Conservation (phyloP, 495 filamentous ascomycete genomes). For the Lophium mytilinum region DNA sequence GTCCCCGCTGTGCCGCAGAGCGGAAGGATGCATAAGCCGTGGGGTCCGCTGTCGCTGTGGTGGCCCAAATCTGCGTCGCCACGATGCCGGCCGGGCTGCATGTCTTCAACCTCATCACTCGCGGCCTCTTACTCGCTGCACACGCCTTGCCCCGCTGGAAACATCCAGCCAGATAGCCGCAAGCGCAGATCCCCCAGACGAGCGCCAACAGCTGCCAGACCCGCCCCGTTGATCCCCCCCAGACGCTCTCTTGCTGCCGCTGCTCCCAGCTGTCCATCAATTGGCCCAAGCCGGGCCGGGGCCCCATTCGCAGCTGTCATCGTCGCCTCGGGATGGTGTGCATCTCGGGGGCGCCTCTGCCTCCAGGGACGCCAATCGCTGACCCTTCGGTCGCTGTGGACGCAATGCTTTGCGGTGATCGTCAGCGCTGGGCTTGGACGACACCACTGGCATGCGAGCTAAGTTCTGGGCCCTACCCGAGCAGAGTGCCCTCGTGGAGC, state of each 20-base stretch:
- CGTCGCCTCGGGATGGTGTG: neutral
- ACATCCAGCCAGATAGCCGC: neutral
- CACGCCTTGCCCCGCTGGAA: too few species aligned
- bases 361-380: neutral
- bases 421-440: neutral
- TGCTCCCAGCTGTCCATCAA: neutral
- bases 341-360: neutral
- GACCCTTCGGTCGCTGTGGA: neutral
- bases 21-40: neutral
- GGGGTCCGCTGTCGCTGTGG: neutral
- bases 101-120: neutral
- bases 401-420: neutral
- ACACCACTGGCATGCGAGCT: neutral
- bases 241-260: neutral
- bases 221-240: neutral
- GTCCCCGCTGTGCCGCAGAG: neutral
- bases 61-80: neutral
- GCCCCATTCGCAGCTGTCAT: neutral
- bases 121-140: neutral
- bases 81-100: neutral
- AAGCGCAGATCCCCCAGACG: neutral
- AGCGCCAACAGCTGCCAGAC: neutral
- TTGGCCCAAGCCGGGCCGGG: neutral
- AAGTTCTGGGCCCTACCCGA: neutral
- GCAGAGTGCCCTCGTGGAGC: neutral